Evolutionary conservation across 2,329 filamentous ascomycete species (phyloP).

Genomic region (Xylariaceae sp.): DNA sequence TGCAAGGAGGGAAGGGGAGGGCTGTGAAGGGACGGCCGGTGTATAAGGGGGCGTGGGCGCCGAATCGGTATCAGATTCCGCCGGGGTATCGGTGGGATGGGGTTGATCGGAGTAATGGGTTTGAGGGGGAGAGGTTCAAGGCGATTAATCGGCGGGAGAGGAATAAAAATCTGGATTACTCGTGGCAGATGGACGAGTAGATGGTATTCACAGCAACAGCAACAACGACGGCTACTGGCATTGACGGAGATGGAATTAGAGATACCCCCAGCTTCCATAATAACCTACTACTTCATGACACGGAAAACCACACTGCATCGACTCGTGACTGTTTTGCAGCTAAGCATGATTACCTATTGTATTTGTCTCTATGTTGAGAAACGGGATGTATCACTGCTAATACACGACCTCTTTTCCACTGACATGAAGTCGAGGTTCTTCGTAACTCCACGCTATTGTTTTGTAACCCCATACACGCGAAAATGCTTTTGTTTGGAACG

Average conservation of each 20-base stretch:
- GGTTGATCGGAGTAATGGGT: slow-evolving; percentile 88
- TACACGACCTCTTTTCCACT: neutral
- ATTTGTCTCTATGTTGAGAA: slow-evolving; percentile 5
- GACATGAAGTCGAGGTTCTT: neutral
- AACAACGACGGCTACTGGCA: neutral
- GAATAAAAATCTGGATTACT: slow-evolving; percentile 76
- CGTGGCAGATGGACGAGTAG: slow-evolving; percentile 94
- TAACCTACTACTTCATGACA: neutral
- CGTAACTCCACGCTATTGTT: neutral
- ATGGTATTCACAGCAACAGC: neutral
- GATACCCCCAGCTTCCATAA: slow-evolving; percentile 13
- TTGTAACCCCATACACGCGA: no score
- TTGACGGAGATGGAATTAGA: slow-evolving; percentile 3
- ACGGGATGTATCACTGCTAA: neutral
- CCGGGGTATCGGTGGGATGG: slow-evolving; percentile 96
- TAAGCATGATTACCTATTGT: slow-evolving; percentile 6
- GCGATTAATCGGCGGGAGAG: slow-evolving; percentile 73
- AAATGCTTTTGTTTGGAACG: no score
- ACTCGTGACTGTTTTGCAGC: neutral
- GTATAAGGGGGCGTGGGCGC: slow-evolving; percentile 74
- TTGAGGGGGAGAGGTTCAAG: slow-evolving; percentile 89
- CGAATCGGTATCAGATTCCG: slow-evolving; percentile 89
- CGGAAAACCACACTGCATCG: neutral
- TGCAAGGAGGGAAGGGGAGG: slow-evolving; percentile 24
- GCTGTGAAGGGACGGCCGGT: slow-evolving; percentile 50